Conservation (phyloP, 78 protist species). For the Tieghemostelium lacteum region DNA sequence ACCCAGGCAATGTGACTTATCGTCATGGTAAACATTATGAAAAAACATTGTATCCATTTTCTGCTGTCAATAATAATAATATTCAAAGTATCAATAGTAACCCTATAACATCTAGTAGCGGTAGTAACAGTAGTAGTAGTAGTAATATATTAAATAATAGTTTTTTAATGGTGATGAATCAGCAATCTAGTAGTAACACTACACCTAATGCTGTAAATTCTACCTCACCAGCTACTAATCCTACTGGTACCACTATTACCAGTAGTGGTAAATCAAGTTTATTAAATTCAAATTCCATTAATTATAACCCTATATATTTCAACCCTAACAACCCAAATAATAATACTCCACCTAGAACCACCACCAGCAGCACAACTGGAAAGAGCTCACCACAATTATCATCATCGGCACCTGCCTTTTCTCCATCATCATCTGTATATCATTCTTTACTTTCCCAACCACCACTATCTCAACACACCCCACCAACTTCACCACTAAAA, state of each 20-base stretch:
- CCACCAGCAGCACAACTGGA: not conserved
- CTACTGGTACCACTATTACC: not conserved
- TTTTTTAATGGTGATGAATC: not conserved
- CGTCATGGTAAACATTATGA: constrained; percentile 77
- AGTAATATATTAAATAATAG: not conserved
- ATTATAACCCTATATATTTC: not conserved
- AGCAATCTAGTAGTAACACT: not conserved
- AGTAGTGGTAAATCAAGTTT: not conserved
- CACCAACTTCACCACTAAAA: no score
- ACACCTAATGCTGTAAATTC: not conserved
- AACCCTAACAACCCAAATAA: not conserved
- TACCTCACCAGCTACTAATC: not conserved
- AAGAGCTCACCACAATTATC: constrained; percentile 35
- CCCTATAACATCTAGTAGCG: not conserved
- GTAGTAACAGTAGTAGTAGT: not conserved
- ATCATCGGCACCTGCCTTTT: constrained; percentile 30
- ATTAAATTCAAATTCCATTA: not conserved
- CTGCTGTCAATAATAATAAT: not conserved
- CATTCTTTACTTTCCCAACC: constrained; percentile 35
- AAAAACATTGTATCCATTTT: constrained; percentile 49
- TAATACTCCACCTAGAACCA: not conserved
- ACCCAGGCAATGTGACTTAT: constrained; percentile 69
- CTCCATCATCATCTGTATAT: constrained; percentile 59
- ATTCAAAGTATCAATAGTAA: not conserved
- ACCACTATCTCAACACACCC: constrained; percentile 40